phyloP scores from a whole-genome alignment of 495 filamentous ascomycete genomes.

The Penicillium tannophilum region DNA sequence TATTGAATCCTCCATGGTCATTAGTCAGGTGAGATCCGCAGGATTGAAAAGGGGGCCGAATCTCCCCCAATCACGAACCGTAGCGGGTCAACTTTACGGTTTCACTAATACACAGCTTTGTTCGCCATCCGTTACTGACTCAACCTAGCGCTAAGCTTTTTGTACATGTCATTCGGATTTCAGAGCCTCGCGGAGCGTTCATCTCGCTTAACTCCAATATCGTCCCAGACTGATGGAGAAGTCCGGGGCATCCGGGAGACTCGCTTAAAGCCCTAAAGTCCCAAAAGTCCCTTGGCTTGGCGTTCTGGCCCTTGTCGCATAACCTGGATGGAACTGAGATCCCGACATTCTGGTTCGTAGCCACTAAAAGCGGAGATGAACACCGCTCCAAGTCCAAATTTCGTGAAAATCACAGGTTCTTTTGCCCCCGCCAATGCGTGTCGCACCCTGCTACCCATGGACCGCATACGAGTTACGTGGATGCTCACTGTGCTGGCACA shows the following conservation, averaged over 20 bases:
- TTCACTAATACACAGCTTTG: neutral
- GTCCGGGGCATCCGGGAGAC: too few species aligned
- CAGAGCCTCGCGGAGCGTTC: too few species aligned
- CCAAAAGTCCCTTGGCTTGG: constrained; percentile 1
- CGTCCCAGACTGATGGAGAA: too few species aligned
- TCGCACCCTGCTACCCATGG: neutral
- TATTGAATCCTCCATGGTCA: neutral
- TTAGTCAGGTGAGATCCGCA: neutral
- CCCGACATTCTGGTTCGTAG: constrained; percentile 17
- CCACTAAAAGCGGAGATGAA: constrained; percentile 23
- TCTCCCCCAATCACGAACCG: neutral
- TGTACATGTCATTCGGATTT: too few species aligned
- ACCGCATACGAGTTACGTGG: neutral
- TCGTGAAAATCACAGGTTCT: neutral
- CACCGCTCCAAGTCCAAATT: constrained; percentile 5
- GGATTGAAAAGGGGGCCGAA: constrained; percentile 3
- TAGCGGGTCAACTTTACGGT: neutral
- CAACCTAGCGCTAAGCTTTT: too few species aligned
- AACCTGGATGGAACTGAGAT: constrained; percentile 4
- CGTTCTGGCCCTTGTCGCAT: constrained; percentile 9
- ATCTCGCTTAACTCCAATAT: too few species aligned
- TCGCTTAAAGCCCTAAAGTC: neutral
- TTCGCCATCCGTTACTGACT: too few species aligned
- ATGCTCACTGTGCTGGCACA: neutral
- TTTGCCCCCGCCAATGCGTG: too few species aligned